phyloP scores from a whole-genome alignment of 129 eudicot species.

The Lactuca sativa region DNA sequence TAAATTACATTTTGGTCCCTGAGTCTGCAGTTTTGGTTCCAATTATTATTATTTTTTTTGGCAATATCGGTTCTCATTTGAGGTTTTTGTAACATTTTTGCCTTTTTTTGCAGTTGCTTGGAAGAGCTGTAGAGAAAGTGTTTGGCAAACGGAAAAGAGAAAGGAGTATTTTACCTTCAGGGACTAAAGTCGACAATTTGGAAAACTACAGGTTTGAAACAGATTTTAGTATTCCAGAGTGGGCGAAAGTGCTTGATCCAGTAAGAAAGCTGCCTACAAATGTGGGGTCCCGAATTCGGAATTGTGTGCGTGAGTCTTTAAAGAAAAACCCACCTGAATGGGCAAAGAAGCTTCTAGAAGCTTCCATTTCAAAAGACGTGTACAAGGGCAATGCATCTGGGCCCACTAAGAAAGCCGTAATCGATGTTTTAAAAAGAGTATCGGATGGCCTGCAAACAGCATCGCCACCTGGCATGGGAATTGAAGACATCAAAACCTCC shows the following conservation, averaged over 20 bases:
- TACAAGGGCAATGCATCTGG: constrained; percentile 74
- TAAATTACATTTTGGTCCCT: too few relatives aligned
- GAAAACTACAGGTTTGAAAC: not conserved
- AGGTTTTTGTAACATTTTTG: too few relatives aligned
- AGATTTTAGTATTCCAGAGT: constrained; percentile 34
- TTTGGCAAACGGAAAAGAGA: not conserved
- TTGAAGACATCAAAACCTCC: constrained; percentile 18
- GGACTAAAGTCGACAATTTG: not conserved
- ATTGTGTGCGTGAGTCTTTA: constrained; percentile 44
- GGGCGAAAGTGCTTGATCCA: constrained; percentile 61
- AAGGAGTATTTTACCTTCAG: not conserved
- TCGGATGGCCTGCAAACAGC: constrained; percentile 16
- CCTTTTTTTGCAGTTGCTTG: not conserved
- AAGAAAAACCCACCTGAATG: constrained; percentile 64
- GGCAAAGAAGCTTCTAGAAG: constrained; percentile 49
- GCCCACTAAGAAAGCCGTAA: constrained; percentile 65
- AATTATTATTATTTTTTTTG: not conserved
- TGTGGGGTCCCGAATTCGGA: constrained; percentile 51
- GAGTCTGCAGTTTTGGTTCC: too few relatives aligned
- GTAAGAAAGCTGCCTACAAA: constrained; percentile 55
- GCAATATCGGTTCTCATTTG: not conserved
- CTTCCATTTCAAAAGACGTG: constrained; percentile 56
- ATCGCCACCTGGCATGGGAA: constrained; percentile 11
- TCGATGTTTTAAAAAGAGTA: constrained; percentile 31
- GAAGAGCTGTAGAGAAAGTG: not conserved